Conservation (phyloP, 169 alveolate species). For the Cryptosporidium sp. region DNA sequence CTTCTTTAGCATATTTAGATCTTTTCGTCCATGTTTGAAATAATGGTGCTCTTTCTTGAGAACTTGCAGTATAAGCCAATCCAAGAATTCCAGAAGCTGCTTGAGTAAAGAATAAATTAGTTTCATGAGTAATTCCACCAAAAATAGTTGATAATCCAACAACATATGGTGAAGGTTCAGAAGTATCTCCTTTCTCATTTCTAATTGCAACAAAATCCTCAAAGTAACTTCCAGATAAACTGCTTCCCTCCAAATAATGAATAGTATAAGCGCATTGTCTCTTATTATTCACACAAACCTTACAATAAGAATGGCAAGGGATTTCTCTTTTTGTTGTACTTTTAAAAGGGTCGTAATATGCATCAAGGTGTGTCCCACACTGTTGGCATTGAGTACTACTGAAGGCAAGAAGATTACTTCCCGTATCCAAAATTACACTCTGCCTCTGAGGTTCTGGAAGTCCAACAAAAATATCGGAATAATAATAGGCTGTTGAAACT, state of each 20-base stretch:
- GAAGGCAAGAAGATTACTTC: constrained; percentile 68
- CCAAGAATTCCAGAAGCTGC: constrained; percentile 76
- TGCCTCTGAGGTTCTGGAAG: constrained; percentile 73
- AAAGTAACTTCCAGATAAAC: constrained; percentile 66
- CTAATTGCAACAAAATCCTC: constrained; percentile 64
- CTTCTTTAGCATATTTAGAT: constrained; percentile 46
- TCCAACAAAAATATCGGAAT: constrained; percentile 72
- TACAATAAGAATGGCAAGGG: constrained; percentile 67
- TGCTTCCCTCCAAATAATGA: constrained; percentile 65
- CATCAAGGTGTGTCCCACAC: constrained; percentile 72
- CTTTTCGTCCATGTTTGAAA: constrained; percentile 65
- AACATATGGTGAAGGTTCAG: constrained; percentile 58
- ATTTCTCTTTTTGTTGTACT: constrained; percentile 50
- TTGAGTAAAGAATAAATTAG: constrained; percentile 55
- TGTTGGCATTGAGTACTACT: constrained; percentile 63
- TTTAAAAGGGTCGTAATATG: constrained; percentile 65
- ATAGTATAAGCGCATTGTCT: constrained; percentile 69
- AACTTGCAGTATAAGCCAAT: constrained; percentile 57
- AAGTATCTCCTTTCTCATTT: constrained; percentile 50
- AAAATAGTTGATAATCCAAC: constrained; percentile 62
- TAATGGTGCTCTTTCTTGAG: constrained; percentile 71
- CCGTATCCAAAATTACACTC: constrained; percentile 71
- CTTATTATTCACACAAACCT: constrained; percentile 44
- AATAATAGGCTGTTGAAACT: constrained; percentile 70
- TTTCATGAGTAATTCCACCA: constrained; percentile 72